phyloP scores from a whole-genome alignment of 208 protist genomes.

The Crithidia fasciculata region DNA sequence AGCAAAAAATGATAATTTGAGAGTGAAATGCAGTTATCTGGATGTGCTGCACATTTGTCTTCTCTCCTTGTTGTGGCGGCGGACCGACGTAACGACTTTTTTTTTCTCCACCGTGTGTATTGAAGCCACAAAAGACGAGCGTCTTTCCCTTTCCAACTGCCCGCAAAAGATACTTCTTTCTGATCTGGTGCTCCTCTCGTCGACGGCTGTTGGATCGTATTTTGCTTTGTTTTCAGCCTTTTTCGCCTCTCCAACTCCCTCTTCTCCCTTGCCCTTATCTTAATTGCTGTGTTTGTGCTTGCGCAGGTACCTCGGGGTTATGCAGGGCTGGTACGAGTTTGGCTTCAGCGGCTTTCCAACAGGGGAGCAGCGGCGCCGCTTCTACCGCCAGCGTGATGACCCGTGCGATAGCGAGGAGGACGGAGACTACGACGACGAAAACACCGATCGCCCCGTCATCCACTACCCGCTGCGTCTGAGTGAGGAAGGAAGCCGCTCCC shows the following conservation, averaged over 20 bases:
- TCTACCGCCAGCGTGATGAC: constrained; percentile 87
- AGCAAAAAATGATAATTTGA: no score
- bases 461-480: constrained; percentile 67
- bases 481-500: constrained; percentile 39
- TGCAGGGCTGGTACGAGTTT: constrained; percentile 87
- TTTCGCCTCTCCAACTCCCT: not conserved
- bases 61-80: no score
- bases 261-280: constrained; percentile 3
- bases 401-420: constrained; percentile 88
- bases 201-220: not conserved
- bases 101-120: no score
- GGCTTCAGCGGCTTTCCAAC: constrained; percentile 83
- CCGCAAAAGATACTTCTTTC: no score
- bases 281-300: not conserved
- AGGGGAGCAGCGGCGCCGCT: constrained; percentile 75
- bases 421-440: constrained; percentile 71
- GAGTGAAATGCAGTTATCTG: no score
- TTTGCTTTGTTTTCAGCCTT: not conserved
- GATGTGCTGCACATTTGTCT: no score
- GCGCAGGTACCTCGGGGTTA: constrained; percentile 10
- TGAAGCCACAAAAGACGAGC: no score
- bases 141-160: no score
- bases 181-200: not conserved
- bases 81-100: no score
- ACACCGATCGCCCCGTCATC: constrained; percentile 63